Base-by-base conservation (phyloP, 306 rosid species). In the Glycyrrhiza uralensis region DNA sequence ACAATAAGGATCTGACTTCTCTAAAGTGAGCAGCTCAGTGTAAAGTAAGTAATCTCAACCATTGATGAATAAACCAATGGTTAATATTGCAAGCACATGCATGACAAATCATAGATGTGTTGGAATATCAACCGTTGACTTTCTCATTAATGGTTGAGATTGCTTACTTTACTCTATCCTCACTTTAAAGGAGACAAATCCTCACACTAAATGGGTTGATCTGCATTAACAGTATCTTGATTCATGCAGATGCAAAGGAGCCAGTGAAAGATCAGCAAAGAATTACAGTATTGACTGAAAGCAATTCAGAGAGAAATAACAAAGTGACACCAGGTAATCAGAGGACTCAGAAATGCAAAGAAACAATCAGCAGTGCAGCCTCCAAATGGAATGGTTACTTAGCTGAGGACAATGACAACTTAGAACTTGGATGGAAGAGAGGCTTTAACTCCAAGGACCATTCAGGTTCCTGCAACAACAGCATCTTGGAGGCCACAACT, bases 371-470 rank as follows among this genome's bases (percentile, higher is more conserved):
- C 66, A 78, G 18, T 10, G 72, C 69, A 35, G 49, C 78, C 46
- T 89, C 96, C 12, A 89, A 87, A 82, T 91, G 97, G 98, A 86
- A 73, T 10, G 74, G 58, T n/a, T 89, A 86, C 74, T 2, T 91
- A 58, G 71, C 67, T 12, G 74, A 81, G 66, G 91, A 75, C 0
- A 83, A 75, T 11, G 75, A 39, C 7, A 61, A 20, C 75, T 7
- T 46, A 57, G 70, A 62, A 49, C 5, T 1, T 20, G 49, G 23
- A 0, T 44, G 59, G 38, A 63, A 59, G 11, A 52, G 26, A 29
- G 60, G 29, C 36, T 38, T 42, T 23, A 57, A 54, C 35, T 35
- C 47, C 29, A 71, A 47, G 22, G 72, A 73, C 9, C 58, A 69
- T 9, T 45, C 32, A n/a, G 66, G 11, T 35, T 23, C 70, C 6